phyloP scores from a whole-genome alignment of 495 filamentous ascomycete species.

The Penicillium lividum region DNA sequence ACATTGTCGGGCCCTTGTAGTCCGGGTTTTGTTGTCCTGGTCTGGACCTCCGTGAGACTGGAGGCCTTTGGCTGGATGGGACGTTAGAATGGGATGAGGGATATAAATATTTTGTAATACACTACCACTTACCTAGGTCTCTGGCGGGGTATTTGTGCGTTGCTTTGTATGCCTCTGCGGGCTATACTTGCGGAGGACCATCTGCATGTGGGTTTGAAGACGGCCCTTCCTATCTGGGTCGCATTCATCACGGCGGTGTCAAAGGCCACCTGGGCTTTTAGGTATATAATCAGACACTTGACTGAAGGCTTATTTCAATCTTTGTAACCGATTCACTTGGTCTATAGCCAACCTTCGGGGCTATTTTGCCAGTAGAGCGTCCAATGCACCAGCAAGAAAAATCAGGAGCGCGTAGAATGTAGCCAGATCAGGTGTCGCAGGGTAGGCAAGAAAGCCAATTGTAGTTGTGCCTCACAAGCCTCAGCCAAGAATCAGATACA shows the following conservation, averaged over 20 bases:
- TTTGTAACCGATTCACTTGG: neutral
- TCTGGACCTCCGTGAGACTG: constrained; percentile 8
- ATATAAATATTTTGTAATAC: neutral
- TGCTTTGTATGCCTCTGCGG: constrained; percentile 24
- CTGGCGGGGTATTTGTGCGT: constrained; percentile 18
- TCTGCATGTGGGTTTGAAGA: constrained; percentile 9
- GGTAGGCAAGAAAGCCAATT: neutral
- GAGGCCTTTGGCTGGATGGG: constrained; percentile 7
- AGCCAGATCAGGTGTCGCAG: neutral
- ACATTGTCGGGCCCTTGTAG: constrained; percentile 23
- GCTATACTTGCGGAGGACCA: constrained; percentile 4
- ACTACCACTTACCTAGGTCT: constrained; percentile 16
- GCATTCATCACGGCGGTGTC: constrained; percentile 18
- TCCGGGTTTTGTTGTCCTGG: constrained; percentile 5
- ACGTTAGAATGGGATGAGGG: constrained; percentile 1
- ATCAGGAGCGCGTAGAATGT: neutral
- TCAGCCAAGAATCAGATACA: neutral
- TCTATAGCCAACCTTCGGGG: neutral
- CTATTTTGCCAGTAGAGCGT: neutral
- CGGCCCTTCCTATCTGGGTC: constrained; percentile 12
- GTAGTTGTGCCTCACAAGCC: neutral
- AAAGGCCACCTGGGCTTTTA: neutral
- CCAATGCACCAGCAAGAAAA: neutral
- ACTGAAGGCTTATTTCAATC: neutral
- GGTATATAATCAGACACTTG: neutral